Evolutionary conservation across 139 green algal genomes (phyloP).

Genomic region (Parachlorella kessleri): DNA sequence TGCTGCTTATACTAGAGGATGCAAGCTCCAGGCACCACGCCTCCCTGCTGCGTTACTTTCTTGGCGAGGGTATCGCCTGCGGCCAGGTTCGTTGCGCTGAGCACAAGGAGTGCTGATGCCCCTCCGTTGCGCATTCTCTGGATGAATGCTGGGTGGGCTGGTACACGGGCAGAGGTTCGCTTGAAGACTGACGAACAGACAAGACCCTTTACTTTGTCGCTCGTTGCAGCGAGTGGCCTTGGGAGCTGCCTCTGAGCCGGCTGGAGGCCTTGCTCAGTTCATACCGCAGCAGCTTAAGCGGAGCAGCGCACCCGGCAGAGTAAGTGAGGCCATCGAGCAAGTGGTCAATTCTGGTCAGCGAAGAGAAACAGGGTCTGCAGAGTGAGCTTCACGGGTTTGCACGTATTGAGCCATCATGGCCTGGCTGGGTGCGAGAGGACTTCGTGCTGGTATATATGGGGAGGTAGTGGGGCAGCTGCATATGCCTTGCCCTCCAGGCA

Average conservation of each 20-base stretch:
- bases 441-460: too few species aligned
- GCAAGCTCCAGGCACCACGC: slow-evolving; percentile 52
- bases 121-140: not conserved
- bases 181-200: not conserved
- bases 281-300: slow-evolving; percentile 14
- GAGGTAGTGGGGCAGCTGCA: too few species aligned
- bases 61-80: slow-evolving; percentile 69
- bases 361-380: too few species aligned
- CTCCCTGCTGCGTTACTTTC: slow-evolving; percentile 79
- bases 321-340: not conserved
- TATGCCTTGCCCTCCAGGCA: too few species aligned
- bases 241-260: not conserved
- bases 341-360: too few species aligned
- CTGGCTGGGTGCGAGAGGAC: too few species aligned
- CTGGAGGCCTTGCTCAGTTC: slow-evolving; percentile 1
- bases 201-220: not conserved
- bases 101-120: not conserved
- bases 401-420: too few species aligned
- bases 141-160: not conserved
- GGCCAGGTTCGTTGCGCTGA: slow-evolving; percentile 53
- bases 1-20: slow-evolving; percentile 78
- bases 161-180: not conserved
- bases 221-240: slow-evolving; percentile 10
- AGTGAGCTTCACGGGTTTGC: too few species aligned
- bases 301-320: not conserved